These are phyloP conservation scores for Anaeramoeba ignava DNA, from an alignment of 78 protist genomes.

Conservation along the genomic window DNA sequence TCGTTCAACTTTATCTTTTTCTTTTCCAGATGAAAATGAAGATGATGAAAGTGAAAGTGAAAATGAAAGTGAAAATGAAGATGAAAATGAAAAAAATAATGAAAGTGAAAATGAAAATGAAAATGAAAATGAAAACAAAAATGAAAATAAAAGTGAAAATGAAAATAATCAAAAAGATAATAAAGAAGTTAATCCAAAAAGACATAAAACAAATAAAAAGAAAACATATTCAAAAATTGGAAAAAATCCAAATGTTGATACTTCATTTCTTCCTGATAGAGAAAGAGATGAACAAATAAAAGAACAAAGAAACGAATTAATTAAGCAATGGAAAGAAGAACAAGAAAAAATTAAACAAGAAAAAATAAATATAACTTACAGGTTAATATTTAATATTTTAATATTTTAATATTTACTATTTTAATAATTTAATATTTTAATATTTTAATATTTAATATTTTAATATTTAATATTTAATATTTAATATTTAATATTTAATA, in stretches of 20 bases:
- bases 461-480: too few species aligned
- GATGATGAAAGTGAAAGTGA: too few species aligned
- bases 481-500: too few species aligned
- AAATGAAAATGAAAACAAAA: not conserved
- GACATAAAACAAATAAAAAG: not conserved
- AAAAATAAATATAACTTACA: constrained; percentile 45
- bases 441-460: too few species aligned
- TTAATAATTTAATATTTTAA: too few species aligned
- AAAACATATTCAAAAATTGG: not conserved
- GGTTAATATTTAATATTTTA: too few species aligned
- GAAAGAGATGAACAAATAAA: constrained; percentile 47
- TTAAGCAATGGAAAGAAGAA: constrained; percentile 42
- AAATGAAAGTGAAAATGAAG: too few species aligned
- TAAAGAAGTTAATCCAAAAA: not conserved
- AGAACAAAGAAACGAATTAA: constrained; percentile 34
- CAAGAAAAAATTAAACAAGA: constrained; percentile 58
- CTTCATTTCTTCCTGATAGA: constrained; percentile 60
- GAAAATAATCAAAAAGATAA: not conserved
- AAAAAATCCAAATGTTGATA: constrained; percentile 49
- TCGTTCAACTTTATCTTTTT: too few species aligned
- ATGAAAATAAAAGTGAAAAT: not conserved
- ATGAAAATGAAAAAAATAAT: not conserved
- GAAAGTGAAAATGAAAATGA: not conserved
- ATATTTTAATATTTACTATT: too few species aligned
- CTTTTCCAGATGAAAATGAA: too few species aligned